A percentile compares a stretch with the other conserved stretches of the same genome.
phyloP scores from a whole-genome alignment of 192 early-diverging fungal genomes.

The Backusella westeae region DNA sequence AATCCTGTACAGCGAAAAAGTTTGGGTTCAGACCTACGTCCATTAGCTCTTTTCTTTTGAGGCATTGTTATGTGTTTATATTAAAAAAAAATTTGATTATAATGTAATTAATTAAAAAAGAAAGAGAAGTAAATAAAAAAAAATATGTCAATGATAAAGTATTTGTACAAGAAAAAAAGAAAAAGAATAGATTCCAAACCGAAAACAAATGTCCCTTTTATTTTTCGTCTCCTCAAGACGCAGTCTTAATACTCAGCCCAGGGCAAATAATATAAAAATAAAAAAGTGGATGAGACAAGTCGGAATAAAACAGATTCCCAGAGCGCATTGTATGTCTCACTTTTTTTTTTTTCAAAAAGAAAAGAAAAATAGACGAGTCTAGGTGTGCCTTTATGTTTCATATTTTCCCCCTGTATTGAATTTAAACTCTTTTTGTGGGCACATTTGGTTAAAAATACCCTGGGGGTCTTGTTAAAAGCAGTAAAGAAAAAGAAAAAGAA shows the following conservation, averaged over 20 bases:
- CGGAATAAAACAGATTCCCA: background rate
- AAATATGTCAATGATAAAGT: background rate
- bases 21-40: constrained; percentile 7
- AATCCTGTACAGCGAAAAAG: constrained; percentile 20
- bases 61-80: background rate
- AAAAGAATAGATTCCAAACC: background rate
- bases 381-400: constrained; percentile 8
- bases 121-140: background rate
- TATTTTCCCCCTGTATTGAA: background rate
- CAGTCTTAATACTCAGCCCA: constrained; percentile 6
- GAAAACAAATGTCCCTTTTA: background rate
- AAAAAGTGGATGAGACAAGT: constrained; percentile 5
- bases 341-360: background rate
- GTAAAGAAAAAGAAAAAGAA: too few species aligned
- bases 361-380: constrained; percentile 1
- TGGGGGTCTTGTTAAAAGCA: background rate
- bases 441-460: background rate
- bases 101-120: background rate
- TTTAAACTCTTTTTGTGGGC: background rate
- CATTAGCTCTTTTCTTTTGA: background rate
- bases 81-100: background rate
- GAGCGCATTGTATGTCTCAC: constrained; percentile 2
- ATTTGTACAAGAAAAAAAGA: background rate
- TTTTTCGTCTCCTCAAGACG: background rate
- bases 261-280: constrained; percentile 1